Conservation (phyloP, 495 filamentous ascomycete species). For the Haplographium delicatum region DNA sequence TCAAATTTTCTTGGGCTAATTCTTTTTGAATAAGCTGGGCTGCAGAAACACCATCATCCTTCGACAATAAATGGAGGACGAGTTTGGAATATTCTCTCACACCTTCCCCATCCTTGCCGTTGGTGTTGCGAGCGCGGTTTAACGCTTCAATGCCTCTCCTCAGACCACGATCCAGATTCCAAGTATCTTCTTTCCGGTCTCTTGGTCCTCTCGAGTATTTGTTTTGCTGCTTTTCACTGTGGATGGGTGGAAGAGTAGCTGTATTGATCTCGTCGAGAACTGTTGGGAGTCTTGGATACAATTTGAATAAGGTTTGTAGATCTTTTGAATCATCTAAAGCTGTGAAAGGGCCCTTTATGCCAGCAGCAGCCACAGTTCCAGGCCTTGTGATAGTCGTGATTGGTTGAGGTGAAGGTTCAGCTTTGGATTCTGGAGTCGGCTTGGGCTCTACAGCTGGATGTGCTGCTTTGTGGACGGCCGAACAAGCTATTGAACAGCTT, state of each 20-base stretch:
- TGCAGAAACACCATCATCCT: conserved; percentile 8
- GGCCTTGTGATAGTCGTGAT: conserved; percentile 17
- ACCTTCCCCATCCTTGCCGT: conserved; percentile 35
- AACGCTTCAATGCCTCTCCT: conserved; percentile 33
- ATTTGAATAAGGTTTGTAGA: conserved; percentile 45
- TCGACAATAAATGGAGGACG: conserved; percentile 32
- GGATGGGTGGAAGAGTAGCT: conserved; percentile 38
- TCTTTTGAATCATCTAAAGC: conserved; percentile 36
- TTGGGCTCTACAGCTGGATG: conserved; percentile 22
- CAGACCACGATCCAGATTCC: conserved; percentile 37
- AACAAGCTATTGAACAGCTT: conserved; percentile 69
- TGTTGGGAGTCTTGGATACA: conserved; percentile 44
- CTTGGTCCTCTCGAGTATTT: neutral
- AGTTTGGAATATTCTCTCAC: conserved; percentile 43
- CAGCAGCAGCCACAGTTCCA: conserved; percentile 22
- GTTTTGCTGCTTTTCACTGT: neutral
- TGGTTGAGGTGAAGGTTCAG: conserved; percentile 12
- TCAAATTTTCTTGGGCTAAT: conserved; percentile 18
- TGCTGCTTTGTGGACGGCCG: conserved; percentile 53
- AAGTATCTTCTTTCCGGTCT: conserved; percentile 23
- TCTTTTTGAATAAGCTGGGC: conserved; percentile 18
- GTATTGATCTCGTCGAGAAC: conserved; percentile 48
- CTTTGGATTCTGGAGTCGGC: conserved; percentile 13
- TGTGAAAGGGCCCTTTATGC: conserved; percentile 28
- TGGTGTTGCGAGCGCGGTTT: conserved; percentile 28